phyloP scores from a whole-genome alignment of 495 filamentous ascomycete species.

The Aspergillus biplanus region DNA sequence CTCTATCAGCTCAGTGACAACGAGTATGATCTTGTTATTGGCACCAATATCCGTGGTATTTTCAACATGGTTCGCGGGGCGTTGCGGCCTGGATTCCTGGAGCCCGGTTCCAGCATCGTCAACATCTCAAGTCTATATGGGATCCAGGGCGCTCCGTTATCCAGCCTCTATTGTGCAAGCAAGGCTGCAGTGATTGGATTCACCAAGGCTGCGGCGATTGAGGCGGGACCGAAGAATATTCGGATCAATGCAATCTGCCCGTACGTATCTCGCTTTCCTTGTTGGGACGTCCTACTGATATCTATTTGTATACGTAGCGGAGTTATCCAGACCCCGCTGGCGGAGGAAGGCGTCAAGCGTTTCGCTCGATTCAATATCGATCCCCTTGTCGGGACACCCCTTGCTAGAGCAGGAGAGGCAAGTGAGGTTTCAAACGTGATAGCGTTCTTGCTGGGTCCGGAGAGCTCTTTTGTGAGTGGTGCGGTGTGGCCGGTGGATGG shows the following conservation, averaged over 20 bases:
- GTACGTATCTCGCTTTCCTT: neutral
- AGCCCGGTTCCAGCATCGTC: neutral
- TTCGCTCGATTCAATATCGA: neutral
- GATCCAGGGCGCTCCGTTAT: neutral
- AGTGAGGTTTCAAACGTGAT: neutral
- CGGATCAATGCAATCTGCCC: constrained; percentile 1
- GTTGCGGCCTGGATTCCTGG: neutral
- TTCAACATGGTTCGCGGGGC: neutral
- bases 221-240: neutral
- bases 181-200: neutral
- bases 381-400: neutral
- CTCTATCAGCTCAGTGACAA: neutral
- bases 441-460: neutral
- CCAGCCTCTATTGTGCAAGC: neutral
- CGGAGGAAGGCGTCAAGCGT: neutral
- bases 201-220: neutral
- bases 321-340: neutral
- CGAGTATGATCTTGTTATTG: neutral
- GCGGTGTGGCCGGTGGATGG: constrained; percentile 1
- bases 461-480: neutral
- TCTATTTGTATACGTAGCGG: neutral
- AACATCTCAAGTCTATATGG: neutral
- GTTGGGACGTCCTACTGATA: neutral
- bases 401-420: neutral
- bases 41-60: neutral